Evolutionary conservation across 2,329 filamentous ascomycete species (phyloP).

Genomic region (Plectosphaerella cucumerina): DNA sequence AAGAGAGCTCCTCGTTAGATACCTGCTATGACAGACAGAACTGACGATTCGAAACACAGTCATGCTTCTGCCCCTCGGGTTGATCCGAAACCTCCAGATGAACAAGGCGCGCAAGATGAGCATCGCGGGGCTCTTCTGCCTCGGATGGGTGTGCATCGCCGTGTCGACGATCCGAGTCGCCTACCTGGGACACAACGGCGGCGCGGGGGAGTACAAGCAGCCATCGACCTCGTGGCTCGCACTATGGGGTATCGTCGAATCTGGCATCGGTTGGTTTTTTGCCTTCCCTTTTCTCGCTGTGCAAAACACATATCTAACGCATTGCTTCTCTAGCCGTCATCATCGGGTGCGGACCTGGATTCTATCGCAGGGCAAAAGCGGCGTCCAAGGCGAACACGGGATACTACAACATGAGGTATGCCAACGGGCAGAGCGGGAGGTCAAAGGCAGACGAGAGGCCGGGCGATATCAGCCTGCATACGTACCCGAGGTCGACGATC

Average conservation of each 20-base stretch:
- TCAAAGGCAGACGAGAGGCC: background rate
- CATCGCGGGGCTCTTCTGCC: slow-evolving; percentile 10
- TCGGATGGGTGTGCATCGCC: slow-evolving; percentile 12
- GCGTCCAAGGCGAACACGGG: slow-evolving; percentile 1
- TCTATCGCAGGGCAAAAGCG: slow-evolving; percentile 8
- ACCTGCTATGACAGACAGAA: too few relatives aligned
- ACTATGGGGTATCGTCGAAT: slow-evolving; percentile 9
- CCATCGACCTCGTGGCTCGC: slow-evolving; percentile 10
- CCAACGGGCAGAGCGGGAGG: background rate
- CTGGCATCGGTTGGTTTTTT: slow-evolving; percentile 4
- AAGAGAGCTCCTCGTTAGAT: background rate
- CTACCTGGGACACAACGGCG: slow-evolving; percentile 6
- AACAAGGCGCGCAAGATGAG: slow-evolving; percentile 9
- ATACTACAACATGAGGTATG: slow-evolving; percentile 1
- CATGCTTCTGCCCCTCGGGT: slow-evolving; percentile 9
- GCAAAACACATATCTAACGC: background rate
- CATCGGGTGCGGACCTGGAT: slow-evolving; percentile 9
- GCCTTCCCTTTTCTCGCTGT: background rate
- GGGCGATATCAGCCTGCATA: slow-evolving; percentile 1
- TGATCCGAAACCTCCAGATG: slow-evolving; percentile 11
- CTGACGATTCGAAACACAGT: background rate
- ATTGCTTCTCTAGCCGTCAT: slow-evolving; percentile 5
- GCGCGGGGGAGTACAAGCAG: slow-evolving; percentile 2
- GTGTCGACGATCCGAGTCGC: slow-evolving; percentile 10
- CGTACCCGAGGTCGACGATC: background rate